Conservation (phyloP, 257 asterid species). For the Fraxinus excelsior region DNA sequence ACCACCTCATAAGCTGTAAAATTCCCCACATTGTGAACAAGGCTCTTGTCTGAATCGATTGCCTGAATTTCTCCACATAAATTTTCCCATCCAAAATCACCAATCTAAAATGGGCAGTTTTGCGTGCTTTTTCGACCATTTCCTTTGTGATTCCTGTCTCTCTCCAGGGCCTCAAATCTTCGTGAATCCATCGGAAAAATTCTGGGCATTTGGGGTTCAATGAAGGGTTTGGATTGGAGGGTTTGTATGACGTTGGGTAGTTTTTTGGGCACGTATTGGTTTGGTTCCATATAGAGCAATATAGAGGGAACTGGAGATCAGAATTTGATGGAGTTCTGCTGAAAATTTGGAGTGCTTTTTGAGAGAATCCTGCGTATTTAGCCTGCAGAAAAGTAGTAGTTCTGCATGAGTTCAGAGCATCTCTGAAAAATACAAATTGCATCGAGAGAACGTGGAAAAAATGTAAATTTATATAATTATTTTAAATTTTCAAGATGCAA, state of each 20-base stretch:
- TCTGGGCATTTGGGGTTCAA: conserved; percentile 57
- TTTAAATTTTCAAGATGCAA: too few relatives aligned
- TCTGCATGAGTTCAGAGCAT: too few relatives aligned
- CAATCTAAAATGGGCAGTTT: conserved; percentile 60
- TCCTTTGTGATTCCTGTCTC: conserved; percentile 48
- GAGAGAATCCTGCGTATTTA: conserved; percentile 28
- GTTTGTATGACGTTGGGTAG: conserved; percentile 37
- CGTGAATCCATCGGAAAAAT: conserved; percentile 75
- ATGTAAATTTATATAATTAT: too few relatives aligned
- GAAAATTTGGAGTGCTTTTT: conserved; percentile 9
- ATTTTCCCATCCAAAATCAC: conserved; percentile 50
- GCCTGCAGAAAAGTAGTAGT: conserved; percentile 26
- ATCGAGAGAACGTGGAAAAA: too few relatives aligned
- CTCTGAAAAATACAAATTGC: too few relatives aligned
- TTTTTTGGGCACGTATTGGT: conserved; percentile 49
- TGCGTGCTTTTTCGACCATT: conserved; percentile 50
- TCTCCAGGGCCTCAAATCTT: conserved; percentile 61
- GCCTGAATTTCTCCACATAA: conserved; percentile 57
- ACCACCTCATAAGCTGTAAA: conserved; percentile 53
- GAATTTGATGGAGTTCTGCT: conserved; percentile 12
- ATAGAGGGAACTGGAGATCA: conserved; percentile 32
- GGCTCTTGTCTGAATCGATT: conserved; percentile 65
- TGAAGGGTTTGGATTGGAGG: conserved; percentile 19
- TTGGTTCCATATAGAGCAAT: conserved; percentile 60
- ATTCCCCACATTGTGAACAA: conserved; percentile 70